A percentile compares a stretch with the other conserved stretches of the same genome.
phyloP scores from a whole-genome alignment of 805 yeast species.

The Yamadazyma olivae region DNA sequence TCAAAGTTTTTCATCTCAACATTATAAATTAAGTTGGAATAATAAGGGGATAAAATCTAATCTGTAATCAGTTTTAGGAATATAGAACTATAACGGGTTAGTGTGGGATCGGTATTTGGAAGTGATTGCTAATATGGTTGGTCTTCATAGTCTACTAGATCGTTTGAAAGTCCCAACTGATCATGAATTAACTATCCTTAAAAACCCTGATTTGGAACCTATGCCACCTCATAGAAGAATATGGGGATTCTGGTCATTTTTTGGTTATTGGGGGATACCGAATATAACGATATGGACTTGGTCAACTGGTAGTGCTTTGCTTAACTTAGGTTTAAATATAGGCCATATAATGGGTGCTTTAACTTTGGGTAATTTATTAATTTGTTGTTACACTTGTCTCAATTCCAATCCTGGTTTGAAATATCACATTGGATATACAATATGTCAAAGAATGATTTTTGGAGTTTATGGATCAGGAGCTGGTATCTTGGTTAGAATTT shows the following conservation, averaged over 20 bases:
- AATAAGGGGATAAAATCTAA: too few relatives aligned
- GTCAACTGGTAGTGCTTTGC: constrained; percentile 44
- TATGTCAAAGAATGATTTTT: constrained; percentile 41
- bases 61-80: too few relatives aligned
- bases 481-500: constrained; percentile 42
- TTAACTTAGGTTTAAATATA: constrained; percentile 43
- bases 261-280: constrained; percentile 44
- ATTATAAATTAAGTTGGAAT: too few relatives aligned
- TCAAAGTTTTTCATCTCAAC: too few relatives aligned
- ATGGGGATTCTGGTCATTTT: constrained; percentile 43
- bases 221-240: constrained; percentile 43
- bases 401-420: constrained; percentile 48
- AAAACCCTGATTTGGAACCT: constrained; percentile 43
- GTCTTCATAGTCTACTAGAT: too few relatives aligned
- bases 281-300: constrained; percentile 40
- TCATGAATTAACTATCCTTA: constrained; percentile 12
- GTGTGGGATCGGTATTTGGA: too few relatives aligned
- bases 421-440: constrained; percentile 50
- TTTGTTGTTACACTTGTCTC: constrained; percentile 40
- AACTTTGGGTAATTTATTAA: constrained; percentile 45
- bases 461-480: constrained; percentile 46
- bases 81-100: too few relatives aligned
- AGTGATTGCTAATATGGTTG: too few relatives aligned
- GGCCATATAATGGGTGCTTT: constrained; percentile 44
- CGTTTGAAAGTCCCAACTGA: too few relatives aligned